Base-by-base conservation (phyloP, 495 filamentous ascomycete species). In the Articulospora tetracladia region DNA sequence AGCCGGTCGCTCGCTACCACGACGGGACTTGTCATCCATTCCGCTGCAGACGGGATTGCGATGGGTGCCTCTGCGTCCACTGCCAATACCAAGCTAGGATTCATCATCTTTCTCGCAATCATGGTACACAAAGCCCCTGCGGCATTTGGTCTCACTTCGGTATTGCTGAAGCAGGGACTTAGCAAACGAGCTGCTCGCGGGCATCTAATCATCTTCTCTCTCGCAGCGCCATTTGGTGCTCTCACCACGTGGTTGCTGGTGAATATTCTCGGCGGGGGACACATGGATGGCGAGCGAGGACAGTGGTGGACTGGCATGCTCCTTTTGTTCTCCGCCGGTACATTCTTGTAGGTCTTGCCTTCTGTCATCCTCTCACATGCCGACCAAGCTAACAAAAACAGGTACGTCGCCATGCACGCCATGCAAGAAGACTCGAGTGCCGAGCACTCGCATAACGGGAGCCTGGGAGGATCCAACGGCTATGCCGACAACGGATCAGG, bases 111-210 rank as follows among this genome's bases (percentile, higher is more conserved):
- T 67, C 68, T 97, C 22, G 94, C 94, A 4, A 95, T 98, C 59
- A 93, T 98, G 89, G 81, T 98, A 1, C 94, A 98, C 68, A 98
- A 98, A 73, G 93, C 92, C 0, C 94, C 94, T 0, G 95, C 94
- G 0, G 94, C 94, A 0, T 98, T 98, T 72, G 95, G 94, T 1
- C 76, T 98, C 20, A 97, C 93, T 0, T 90, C 91, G 12, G 83
- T 97, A 6, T 73, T 98, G 46, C 73, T 98, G 27, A 92, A 93
- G 71, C 91, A 96, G 64, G 92, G 92, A 0, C 75, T 97, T 8
- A 87, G 86, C 10, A 98, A 93, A 73, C 85, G 93, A 41, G 86
- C 86, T 17, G 91, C 93, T 2, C 79, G 94, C 53, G 85, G 86
- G 1, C 95, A 97, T 72, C 73, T 98, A 36, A 79, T 96, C 51